Base-by-base conservation (phyloP, 2,329 filamentous ascomycete species). In the Colletotrichum camelliae region DNA sequence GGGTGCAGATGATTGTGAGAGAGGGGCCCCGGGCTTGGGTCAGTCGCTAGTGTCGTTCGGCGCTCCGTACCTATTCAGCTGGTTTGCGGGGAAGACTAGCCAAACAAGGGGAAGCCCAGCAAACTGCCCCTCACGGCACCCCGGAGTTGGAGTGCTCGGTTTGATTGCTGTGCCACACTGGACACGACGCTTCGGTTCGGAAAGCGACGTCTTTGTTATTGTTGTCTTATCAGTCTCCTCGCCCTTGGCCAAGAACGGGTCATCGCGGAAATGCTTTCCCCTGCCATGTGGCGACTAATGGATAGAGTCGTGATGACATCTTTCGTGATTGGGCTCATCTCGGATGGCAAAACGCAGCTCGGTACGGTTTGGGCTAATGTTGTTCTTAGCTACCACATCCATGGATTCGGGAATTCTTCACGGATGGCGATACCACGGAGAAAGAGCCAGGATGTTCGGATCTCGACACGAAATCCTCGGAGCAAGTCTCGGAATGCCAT, bases 1-100 rank as follows among this genome's bases (percentile, higher is more conserved):
- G 62, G 62, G 62, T 66, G 62, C 62, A 48, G 43, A 57, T 29
- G 29, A 66, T 69, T 39, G 70, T 43, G 29, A 37, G 24, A 33
- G 66, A 57, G 65, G 70, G 70, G 70, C 70, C 70, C 65, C 70
- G 70, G 37, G 29, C 60, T 69, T 55, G 65, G 70, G 37, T 18
- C 31, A 33, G 10, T n/a, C 24, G 37, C 57, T 73, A 73, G 70
- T 57, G 37, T 15, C 4, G 37, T 33, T 69, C 65, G 70, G 65
- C 21, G 18, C 18, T 15, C 9, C 27, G 16, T 64, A 48, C 39
- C 57, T 13, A 24, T 68, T 33, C 7, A 39, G 66, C 43, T 67
- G 29, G 43, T 33, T 57, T 73, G 70, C 57, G 70, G 70, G 70
- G 70, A 69, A 69, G 61, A 24, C 29, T 55, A 69, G n/a, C 35